Evolutionary conservation across 225 moss, liverwort and hornwort genomes (phyloP).

Genomic region (Marchantia paleacea): DNA sequence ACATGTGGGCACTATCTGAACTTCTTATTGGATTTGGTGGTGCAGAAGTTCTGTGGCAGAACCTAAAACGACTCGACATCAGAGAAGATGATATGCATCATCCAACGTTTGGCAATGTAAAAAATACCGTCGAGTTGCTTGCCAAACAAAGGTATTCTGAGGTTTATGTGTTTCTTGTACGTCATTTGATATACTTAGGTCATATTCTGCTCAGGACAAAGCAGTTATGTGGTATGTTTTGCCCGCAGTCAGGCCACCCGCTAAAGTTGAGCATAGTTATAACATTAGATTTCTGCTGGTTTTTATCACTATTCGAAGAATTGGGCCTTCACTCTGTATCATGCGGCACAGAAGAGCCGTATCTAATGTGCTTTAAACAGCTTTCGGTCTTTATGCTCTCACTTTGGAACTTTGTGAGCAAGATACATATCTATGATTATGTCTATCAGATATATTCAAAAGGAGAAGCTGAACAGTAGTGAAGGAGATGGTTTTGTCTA

Average conservation of each 20-base stretch:
- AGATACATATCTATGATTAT: background rate
- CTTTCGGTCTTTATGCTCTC: no score
- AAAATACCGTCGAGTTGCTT: conserved; percentile 57
- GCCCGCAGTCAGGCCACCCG: no score
- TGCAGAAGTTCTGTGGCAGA: conserved; percentile 70
- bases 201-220: background rate
- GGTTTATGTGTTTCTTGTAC: background rate
- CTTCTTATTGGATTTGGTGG: background rate
- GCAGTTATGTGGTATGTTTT: background rate
- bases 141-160: conserved; percentile 74
- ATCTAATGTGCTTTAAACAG: no score
- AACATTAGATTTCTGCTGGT: no score
- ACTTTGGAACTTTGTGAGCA: no score
- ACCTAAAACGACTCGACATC: conserved; percentile 49
- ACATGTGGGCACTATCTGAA: background rate
- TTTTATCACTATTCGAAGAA: no score
- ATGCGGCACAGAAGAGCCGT: no score
- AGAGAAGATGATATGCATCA: conserved; percentile 27
- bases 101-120: conserved; percentile 76
- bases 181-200: no score
- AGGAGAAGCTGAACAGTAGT: conserved; percentile 64
- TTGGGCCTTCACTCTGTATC: no score
- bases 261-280: no score
- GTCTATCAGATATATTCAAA: conserved; percentile 66
- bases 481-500: conserved; percentile 75